Percentiles rank a stretch among this genome's conserved stretches.
These are phyloP conservation scores for Corrigiola litoralis DNA, from an alignment of 179 eudicot species.

Conservation along the genomic window DNA sequence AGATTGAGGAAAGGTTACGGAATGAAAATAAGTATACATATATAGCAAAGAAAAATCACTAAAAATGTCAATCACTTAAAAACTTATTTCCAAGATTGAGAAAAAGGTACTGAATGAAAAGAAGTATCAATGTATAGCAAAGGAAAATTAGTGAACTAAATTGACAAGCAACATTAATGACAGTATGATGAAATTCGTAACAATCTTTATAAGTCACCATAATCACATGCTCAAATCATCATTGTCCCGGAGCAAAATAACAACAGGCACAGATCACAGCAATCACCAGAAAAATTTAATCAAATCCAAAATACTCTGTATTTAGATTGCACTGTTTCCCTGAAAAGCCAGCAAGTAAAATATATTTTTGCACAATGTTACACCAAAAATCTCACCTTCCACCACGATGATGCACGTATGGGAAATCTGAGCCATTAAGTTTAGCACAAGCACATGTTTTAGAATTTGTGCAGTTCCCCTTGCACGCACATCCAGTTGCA, in stretches of 20 bases:
- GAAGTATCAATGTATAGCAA: neutral
- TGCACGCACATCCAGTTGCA: slow-evolving; percentile 33
- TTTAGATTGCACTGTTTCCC: neutral
- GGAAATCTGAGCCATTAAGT: slow-evolving; percentile 43
- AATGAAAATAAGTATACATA: neutral
- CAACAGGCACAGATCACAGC: no score
- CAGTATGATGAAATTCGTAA: no score
- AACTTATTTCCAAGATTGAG: neutral
- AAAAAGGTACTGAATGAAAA: neutral
- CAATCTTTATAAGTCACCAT: no score
- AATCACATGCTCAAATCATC: no score
- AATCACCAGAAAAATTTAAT: no score
- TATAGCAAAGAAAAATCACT: neutral
- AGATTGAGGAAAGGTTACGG: neutral
- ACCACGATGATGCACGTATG: slow-evolving; percentile 41
- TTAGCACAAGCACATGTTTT: slow-evolving; percentile 47
- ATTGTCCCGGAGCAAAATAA: no score
- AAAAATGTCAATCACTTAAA: neutral
- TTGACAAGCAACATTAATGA: no score
- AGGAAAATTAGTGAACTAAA: neutral
- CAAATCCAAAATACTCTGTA: no score
- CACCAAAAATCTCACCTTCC: slow-evolving; percentile 37
- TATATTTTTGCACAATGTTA: neutral
- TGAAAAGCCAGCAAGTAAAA: neutral
- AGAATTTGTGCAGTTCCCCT: slow-evolving; percentile 37